Base-by-base conservation (phyloP, 2,329 filamentous ascomycete genomes). In the Fusarium falciforme region DNA sequence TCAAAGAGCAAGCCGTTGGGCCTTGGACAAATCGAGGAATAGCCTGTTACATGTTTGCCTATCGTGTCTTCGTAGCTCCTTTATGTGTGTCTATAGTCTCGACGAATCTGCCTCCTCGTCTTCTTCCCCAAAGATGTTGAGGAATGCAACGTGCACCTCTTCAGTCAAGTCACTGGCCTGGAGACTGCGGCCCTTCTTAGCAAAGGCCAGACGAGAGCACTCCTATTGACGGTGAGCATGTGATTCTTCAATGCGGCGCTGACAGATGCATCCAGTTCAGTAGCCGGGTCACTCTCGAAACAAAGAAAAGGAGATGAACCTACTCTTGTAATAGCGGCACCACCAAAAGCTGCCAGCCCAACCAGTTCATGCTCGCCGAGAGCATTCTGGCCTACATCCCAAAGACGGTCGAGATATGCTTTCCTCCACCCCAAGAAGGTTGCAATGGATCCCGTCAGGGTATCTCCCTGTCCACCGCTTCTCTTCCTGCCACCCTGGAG, bases 111-210 rank as follows among this genome's bases (percentile, higher is more conserved):
- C 75, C 7, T 83, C 83, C 8, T 78, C 85, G 40, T 89, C 89
- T 5, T 89, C 87, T 75, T 95, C 93, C 1, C 94, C 95, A 79
- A 98, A 93, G 20, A 98, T 82, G 68, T 91, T 91, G 78, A 93
- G 82, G 82, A 98, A 98, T 1, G 95, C 93, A 36, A 86, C 86
- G 78, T 97, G 93, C 11, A 99, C 93, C 83, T 98, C 93, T 20
- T 96, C 94, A 0, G 96, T 98, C 80, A 99, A 84, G 83, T 98
- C 96, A 76, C 93, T 95, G 1, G 96, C 96, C 85, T 98, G 96
- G 80, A 99, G 84, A 80, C 93, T 94, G 73, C 96, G 89, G 1
- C 96, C 96, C 79, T 92, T 94, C 82, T 95, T 93, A 77, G 90
- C 87, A 83, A 97, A 99, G 0, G 96, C 96, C 68, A 95, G 85